Evolutionary conservation across 1,284 basidiomycete genomes (phyloP), one percentile per base, ranked within the genome.

Genomic region (Cryptococcus hybrid): DNA sequence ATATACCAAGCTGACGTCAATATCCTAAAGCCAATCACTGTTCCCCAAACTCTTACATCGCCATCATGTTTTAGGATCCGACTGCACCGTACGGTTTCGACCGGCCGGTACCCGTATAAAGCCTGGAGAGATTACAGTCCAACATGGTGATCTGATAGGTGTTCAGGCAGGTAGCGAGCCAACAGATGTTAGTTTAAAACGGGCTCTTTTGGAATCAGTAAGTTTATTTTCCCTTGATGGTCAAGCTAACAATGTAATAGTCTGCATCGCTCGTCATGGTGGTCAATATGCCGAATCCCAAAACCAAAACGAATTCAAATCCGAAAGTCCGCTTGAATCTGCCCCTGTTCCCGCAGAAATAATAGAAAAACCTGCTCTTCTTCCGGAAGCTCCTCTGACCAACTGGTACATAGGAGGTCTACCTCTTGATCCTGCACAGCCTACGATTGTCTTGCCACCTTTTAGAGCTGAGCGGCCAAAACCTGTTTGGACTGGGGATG

Each of bases 131-230:
- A 6, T 76, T 8, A 64, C 57, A 1, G 52, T 64, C 8, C 71
- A 72, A 53, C 74, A 76, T 57, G 74, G 74, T 5, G 74, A 76
- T 61, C 66, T 76, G 0, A 24, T 74, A 2, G 59, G 66, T 5
- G 43, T 71, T 37, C 61, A 59, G 47, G 56, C 67, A 3, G 71
- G 68, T n/a, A 34, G 49, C 0, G 57, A 58, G 6, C 59, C 54
- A 18, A 48, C 75, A 11, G 74, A 76, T 24, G 52, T 76, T 8
- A 55, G 61, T 3, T 46, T 69, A 1, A 57, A 39, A 52, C 64
- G 51, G 67, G 71, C 18, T 70, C 69, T 0, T 76, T 77, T 48
- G 74, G 68, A 3, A 72, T 74, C 43, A 49, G 63, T 72, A 51
- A 56, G 63, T 71, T 12, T 11, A 2, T 30, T 12, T 30, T 9